A percentile compares a stretch with the other conserved stretches of the same genome.
Conservation (phyloP, 1,139 yeast genomes). For the Suhomyces panamericanus region DNA sequence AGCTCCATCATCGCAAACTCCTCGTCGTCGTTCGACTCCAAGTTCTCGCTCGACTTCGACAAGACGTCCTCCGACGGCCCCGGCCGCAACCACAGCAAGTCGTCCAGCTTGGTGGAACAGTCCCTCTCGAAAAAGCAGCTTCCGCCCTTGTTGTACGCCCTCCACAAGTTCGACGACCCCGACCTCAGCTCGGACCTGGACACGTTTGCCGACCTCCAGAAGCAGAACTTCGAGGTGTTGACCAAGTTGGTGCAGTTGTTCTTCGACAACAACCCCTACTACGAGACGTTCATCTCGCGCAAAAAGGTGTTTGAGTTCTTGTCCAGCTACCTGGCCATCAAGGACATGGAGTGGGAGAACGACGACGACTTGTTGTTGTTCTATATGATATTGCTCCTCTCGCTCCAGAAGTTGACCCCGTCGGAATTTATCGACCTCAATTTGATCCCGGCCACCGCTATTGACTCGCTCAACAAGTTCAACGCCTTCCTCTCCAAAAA, state of each 20-base stretch:
- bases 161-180: constrained; percentile 27
- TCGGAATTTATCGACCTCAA: constrained; percentile 32
- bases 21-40: constrained; percentile 16
- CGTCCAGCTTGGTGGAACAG: constrained; percentile 24
- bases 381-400: constrained; percentile 44
- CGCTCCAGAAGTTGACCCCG: constrained; percentile 42
- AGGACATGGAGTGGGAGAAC: constrained; percentile 47
- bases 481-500: constrained; percentile 32
- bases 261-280: constrained; percentile 32
- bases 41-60: constrained; percentile 14
- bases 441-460: constrained; percentile 22
- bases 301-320: constrained; percentile 30
- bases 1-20: constrained; percentile 12
- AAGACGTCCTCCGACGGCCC: constrained; percentile 9
- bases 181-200: constrained; percentile 26
- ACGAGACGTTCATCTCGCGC: constrained; percentile 35
- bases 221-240: constrained; percentile 27
- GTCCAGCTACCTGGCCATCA: constrained; percentile 27
- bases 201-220: constrained; percentile 20
- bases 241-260: constrained; percentile 33
- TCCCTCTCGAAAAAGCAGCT: constrained; percentile 31
- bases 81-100: constrained; percentile 1
- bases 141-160: constrained; percentile 22
- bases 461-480: constrained; percentile 26
- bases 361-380: constrained; percentile 51